Base-by-base conservation (phyloP, 2,329 filamentous ascomycete species). In the Parafenestella ontariensis region DNA sequence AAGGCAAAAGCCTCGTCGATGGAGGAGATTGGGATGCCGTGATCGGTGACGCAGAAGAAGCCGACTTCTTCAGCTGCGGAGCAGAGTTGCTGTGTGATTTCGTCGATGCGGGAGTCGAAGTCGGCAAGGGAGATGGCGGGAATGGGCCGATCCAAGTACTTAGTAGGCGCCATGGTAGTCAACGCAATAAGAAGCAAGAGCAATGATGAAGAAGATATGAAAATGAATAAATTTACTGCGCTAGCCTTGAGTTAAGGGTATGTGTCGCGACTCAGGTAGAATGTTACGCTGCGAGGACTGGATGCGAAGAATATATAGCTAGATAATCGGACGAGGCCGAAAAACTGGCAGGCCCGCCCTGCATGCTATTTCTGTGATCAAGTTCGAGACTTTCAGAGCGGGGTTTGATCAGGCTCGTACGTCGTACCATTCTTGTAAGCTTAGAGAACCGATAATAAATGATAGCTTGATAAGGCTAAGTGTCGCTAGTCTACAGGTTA, bases 11-110 rank as follows among this genome's bases (percentile, higher is more conserved):
- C 83, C 23, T 65, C 64, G n/a, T 84, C 78, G 20, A 87, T 79
- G 23, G 82, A 78, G 2, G 72, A 58, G 20, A 68, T 59, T 1
- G 79, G 71, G 58, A 87, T 82, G n/a, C 80, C 82, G 57, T 87
- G 85, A 64, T 86, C 77, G 15, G 80, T 70, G 1, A 87, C 61
- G 29, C 80, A 81, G 73, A 87, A 87, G 77, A 87, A 87, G n/a
- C 85, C 85, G 47, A 82, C 80, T 7, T 82, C 82, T 59, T 87
- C 83, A 1, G 85, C 83, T 0, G 85, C 85, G 10, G 78, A 60
- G 51, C 83, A 73, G 2, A 87, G 77, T 56, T 85, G 70, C 1
- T 68, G 48, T 0, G 83, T 84, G 59, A 87, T 86, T 36, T 79
- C 72, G 52, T 83, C 79, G 62, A 84, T 79, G 45, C 84, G 81